phyloP scores from a whole-genome alignment of 768 basidiomycete genomes.

The Auricularia sp. region DNA sequence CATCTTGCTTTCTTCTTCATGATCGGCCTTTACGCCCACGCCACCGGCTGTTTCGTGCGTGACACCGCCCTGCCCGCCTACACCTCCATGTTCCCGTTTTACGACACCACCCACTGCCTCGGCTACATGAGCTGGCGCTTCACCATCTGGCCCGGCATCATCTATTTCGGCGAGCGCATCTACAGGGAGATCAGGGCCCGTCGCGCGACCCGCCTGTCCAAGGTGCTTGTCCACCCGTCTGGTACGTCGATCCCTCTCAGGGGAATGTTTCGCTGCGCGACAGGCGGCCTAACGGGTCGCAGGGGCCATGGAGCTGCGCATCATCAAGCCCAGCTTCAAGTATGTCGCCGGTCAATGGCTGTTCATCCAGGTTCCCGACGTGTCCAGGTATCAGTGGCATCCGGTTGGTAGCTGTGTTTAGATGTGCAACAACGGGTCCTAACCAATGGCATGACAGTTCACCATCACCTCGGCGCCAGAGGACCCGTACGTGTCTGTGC shows the following conservation, averaged over 20 bases:
- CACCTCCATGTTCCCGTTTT: slow-evolving; percentile 70
- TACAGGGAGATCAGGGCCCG: slow-evolving; percentile 77
- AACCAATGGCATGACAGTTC: slow-evolving; percentile 39
- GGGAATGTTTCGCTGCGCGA: slow-evolving; percentile 1
- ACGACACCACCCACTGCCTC: slow-evolving; percentile 75
- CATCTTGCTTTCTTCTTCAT: slow-evolving; percentile 93
- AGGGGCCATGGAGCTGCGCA: slow-evolving; percentile 90
- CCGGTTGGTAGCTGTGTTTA: slow-evolving; percentile 49
- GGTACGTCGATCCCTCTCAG: slow-evolving; percentile 33
- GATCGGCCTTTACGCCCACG: slow-evolving; percentile 81
- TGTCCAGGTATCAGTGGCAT: slow-evolving; percentile 85
- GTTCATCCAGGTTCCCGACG: slow-evolving; percentile 78
- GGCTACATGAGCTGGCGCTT: slow-evolving; percentile 88
- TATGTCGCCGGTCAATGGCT: slow-evolving; percentile 90
- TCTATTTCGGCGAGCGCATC: slow-evolving; percentile 81
- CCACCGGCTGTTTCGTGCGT: slow-evolving; percentile 91
- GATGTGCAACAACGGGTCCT: no score
- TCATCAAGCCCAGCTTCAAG: slow-evolving; percentile 84
- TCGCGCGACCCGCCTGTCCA: slow-evolving; percentile 65
- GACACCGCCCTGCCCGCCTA: slow-evolving; percentile 68
- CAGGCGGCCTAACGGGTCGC: neutral
- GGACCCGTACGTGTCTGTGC: slow-evolving; percentile 84
- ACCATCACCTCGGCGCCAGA: slow-evolving; percentile 93
- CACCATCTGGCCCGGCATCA: slow-evolving; percentile 84
- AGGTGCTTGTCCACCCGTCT: slow-evolving; percentile 82